These are phyloP conservation scores for Quercus wislizeni DNA, from an alignment of 306 rosid genomes.

Conservation along the genomic window DNA sequence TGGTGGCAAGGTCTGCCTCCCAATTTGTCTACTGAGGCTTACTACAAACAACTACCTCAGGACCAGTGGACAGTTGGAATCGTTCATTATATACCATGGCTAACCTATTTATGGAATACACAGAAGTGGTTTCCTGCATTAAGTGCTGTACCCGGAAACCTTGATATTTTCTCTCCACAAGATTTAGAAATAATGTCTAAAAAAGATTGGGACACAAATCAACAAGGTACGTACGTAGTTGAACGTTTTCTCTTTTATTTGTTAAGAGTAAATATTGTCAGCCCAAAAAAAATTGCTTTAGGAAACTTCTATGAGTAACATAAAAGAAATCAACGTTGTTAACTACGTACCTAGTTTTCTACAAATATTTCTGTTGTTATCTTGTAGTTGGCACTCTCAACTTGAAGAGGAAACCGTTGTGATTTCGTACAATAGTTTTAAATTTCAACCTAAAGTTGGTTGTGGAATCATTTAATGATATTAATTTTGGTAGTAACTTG, in stretches of 20 bases:
- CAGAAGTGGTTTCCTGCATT: conserved; percentile 49
- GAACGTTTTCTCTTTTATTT: neutral
- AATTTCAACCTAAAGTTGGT: no score
- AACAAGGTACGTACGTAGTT: conserved; percentile 32
- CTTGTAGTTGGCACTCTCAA: no score
- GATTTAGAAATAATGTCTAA: conserved; percentile 30
- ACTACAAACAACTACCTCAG: conserved; percentile 21
- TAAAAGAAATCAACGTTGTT: no score
- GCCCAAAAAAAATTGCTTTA: no score
- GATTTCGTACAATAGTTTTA: no score
- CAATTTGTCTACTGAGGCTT: conserved; percentile 34
- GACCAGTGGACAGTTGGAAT: conserved; percentile 56
- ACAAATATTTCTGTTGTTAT: no score
- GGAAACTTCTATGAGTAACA: no score
- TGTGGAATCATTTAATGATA: no score
- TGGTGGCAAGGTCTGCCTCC: conserved; percentile 57
- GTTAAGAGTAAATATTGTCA: neutral
- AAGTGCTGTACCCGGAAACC: conserved; percentile 24
- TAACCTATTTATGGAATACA: conserved; percentile 55
- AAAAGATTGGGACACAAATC: neutral
- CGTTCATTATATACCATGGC: conserved; percentile 49
- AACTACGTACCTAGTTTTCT: no score
- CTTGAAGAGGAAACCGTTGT: no score
- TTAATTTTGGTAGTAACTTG: no score
- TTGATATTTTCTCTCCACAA: conserved; percentile 32